Conservation (phyloP, 2,329 filamentous ascomycete species). For the Parastagonospora avenae region DNA sequence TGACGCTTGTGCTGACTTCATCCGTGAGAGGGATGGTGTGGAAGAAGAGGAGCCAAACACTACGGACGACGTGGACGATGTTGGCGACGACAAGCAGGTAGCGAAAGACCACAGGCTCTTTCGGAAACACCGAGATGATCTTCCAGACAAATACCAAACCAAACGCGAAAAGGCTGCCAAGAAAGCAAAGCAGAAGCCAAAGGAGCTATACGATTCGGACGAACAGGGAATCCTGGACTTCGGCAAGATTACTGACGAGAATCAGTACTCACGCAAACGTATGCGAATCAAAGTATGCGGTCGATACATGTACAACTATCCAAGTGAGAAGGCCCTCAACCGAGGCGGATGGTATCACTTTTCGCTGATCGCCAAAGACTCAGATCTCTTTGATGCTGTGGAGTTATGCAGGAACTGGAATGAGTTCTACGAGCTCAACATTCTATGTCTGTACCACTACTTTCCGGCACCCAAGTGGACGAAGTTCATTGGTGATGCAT, state of each 20-base stretch:
- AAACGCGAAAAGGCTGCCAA: conserved; percentile 42
- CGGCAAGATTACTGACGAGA: conserved; percentile 43
- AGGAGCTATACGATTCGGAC: conserved; percentile 7
- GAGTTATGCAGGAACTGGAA: conserved; percentile 58
- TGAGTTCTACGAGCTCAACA: conserved; percentile 57
- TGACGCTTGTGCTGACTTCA: conserved; percentile 58
- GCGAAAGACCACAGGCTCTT: conserved; percentile 11
- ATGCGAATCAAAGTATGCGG: conserved; percentile 55
- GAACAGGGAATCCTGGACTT: conserved; percentile 40
- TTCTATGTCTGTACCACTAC: conserved; percentile 52
- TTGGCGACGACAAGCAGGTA: conserved; percentile 19
- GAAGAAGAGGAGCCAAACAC: conserved; percentile 34
- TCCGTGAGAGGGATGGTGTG: conserved; percentile 47
- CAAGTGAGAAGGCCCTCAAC: conserved; percentile 54
- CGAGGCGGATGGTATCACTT: conserved; percentile 59
- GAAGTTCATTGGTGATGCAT: conserved; percentile 47
- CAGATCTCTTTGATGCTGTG: conserved; percentile 51
- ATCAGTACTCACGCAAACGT: conserved; percentile 41
- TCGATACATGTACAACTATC: conserved; percentile 58
- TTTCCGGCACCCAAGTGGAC: conserved; percentile 56
- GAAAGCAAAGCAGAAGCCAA: conserved; percentile 8
- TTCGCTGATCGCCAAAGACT: conserved; percentile 57
- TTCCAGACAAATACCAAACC: conserved; percentile 30
- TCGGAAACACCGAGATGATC: conserved; percentile 2
- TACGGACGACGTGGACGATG: conserved; percentile 19